Evolutionary conservation across 163 green algal species (phyloP).

Genomic region (Scenedesmus sp.): DNA sequence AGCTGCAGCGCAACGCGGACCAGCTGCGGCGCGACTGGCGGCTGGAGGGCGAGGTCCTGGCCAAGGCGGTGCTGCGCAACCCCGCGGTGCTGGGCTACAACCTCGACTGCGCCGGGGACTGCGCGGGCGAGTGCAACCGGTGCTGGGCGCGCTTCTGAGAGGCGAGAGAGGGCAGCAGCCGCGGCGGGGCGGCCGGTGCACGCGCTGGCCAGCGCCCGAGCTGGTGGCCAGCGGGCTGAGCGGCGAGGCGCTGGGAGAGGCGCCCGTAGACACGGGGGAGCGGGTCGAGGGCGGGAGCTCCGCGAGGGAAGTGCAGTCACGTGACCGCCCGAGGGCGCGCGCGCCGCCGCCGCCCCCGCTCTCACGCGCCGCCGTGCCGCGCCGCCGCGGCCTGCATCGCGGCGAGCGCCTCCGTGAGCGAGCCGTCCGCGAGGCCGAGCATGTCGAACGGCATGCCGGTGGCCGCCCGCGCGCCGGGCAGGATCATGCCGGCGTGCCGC

Average conservation of each 20-base stretch:
- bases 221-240: no score
- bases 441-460: conserved; percentile 71
- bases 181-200: no score
- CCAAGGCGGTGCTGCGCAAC: conserved; percentile 55
- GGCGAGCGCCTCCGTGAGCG: conserved; percentile 48
- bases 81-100: conserved; percentile 68
- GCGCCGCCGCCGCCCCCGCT: not conserved
- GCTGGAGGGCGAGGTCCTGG: conserved; percentile 52
- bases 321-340: no score
- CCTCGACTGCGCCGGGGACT: conserved; percentile 71
- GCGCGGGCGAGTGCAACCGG: conserved; percentile 72
- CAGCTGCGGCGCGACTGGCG: conserved; percentile 67
- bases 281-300: no score
- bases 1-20: conserved; percentile 55
- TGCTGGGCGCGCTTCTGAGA: conserved; percentile 72
- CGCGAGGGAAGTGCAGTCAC: no score
- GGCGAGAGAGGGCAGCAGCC: no score
- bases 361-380: no score
- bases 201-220: no score
- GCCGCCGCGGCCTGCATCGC: no score
- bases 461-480: conserved; percentile 50
- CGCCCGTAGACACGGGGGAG: no score
- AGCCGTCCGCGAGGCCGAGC: conserved; percentile 56
- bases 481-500: conserved; percentile 38
- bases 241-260: no score